These are phyloP conservation scores for Angophora floribunda DNA, from an alignment of 345 rosid genomes.

Conservation along the genomic window DNA sequence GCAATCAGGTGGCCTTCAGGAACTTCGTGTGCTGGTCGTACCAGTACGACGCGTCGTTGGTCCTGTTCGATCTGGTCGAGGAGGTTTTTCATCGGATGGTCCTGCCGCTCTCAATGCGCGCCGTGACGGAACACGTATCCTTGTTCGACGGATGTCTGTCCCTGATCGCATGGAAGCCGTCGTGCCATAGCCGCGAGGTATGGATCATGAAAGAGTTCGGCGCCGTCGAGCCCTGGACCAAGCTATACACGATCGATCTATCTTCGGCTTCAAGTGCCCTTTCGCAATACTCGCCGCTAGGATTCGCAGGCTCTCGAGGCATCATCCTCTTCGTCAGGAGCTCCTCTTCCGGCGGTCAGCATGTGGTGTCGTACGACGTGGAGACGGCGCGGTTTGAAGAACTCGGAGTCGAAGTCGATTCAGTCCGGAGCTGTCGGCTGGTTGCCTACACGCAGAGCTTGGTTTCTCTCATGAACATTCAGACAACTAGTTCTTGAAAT, in stretches of 20 bases:
- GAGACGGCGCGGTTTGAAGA: neutral
- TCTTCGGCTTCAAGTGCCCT: neutral
- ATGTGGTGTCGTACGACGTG: neutral
- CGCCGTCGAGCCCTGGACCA: neutral
- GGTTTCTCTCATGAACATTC: neutral
- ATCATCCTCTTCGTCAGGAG: neutral
- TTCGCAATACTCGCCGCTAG: neutral
- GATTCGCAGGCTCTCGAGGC: neutral
- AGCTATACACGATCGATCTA: neutral
- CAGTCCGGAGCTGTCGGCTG: neutral
- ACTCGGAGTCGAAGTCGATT: neutral
- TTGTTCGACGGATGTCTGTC: neutral
- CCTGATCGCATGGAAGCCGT: neutral
- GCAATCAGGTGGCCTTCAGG: neutral
- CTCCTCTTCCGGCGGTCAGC: neutral
- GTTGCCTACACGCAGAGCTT: neutral
- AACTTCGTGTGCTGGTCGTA: neutral
- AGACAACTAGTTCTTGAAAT: neutral
- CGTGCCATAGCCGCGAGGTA: neutral
- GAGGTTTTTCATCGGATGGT: neutral
- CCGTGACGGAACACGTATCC: neutral
- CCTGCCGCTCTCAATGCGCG: neutral
- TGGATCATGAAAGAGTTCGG: neutral
- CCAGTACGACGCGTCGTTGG: neutral
- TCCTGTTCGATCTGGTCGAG: neutral